These are phyloP conservation scores for Dendrobium catenatum DNA, from an alignment of 106 monocot genomes.

Conservation along the genomic window DNA sequence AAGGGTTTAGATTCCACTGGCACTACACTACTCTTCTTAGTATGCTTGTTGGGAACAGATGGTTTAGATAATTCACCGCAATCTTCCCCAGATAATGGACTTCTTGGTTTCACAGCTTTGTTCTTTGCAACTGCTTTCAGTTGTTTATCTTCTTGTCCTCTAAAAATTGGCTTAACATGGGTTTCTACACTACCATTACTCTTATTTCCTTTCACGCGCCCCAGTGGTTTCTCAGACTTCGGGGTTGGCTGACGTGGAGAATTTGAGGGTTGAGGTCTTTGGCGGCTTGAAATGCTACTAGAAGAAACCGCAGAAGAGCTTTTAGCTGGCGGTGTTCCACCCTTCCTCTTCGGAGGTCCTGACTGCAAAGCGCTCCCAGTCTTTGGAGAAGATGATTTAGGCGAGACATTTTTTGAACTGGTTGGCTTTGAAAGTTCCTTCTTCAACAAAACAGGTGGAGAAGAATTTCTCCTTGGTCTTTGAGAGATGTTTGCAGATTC, in stretches of 20 bases:
- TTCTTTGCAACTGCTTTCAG: constrained; percentile 23
- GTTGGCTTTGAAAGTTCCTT: constrained; percentile 46
- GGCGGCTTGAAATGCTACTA: constrained; percentile 16
- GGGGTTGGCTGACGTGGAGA: constrained; percentile 25
- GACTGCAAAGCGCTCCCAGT: constrained; percentile 26
- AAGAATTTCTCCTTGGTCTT: constrained; percentile 69
- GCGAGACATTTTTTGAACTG: constrained; percentile 44
- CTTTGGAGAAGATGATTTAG: constrained; percentile 34
- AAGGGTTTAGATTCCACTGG: constrained; percentile 81
- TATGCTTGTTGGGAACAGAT: constrained; percentile 60
- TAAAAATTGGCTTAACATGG: constrained; percentile 29
- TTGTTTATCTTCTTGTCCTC: constrained; percentile 43
- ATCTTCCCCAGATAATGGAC: constrained; percentile 24
- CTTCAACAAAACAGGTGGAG: constrained; percentile 63
- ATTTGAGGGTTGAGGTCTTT: constrained; percentile 37
- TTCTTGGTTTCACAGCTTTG: constrained; percentile 35
- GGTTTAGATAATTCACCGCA: constrained; percentile 40
- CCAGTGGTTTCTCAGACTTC: constrained; percentile 26
- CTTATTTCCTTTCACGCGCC: constrained; percentile 24
- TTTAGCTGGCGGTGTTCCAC: constrained; percentile 36
- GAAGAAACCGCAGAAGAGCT: constrained; percentile 23
- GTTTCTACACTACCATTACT: constrained; percentile 21
- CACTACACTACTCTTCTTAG: constrained; percentile 87
- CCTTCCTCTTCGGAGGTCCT: constrained; percentile 33
- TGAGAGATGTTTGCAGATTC: constrained; percentile 34